Conservation (phyloP, 179 eudicot genomes). For the Corrigiola litoralis region DNA sequence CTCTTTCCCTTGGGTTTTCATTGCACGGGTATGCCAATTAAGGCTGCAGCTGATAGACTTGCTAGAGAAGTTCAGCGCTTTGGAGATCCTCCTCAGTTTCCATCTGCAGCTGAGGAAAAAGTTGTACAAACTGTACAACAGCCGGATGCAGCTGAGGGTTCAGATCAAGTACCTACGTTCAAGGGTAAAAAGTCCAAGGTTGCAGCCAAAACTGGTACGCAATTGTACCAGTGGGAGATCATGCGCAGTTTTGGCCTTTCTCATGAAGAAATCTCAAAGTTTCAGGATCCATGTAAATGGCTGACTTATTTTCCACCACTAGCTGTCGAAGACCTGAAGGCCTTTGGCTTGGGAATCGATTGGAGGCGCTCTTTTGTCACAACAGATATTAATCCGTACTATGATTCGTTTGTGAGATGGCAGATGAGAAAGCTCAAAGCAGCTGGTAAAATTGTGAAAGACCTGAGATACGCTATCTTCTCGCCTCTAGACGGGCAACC, state of each 20-base stretch:
- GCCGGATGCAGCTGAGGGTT: conserved; percentile 33
- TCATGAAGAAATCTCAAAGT: conserved; percentile 58
- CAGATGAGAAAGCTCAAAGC: conserved; percentile 72
- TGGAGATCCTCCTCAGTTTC: conserved; percentile 75
- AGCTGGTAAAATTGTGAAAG: conserved; percentile 78
- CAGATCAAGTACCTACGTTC: conserved; percentile 44
- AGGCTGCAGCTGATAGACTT: conserved; percentile 86
- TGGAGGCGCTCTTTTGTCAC: conserved; percentile 87
- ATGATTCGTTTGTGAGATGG: conserved; percentile 81
- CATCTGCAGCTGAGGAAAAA: conserved; percentile 40
- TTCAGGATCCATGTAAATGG: conserved; percentile 68
- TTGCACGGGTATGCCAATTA: conserved; percentile 89
- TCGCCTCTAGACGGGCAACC: conserved; percentile 93
- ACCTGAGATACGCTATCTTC: conserved; percentile 60
- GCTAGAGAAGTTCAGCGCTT: conserved; percentile 57
- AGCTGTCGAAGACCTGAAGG: conserved; percentile 75
- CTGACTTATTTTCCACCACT: conserved; percentile 63
- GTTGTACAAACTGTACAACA: conserved; percentile 23
- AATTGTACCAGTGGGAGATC: conserved; percentile 82
- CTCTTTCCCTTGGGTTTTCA: conserved; percentile 82
- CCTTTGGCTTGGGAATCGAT: conserved; percentile 77
- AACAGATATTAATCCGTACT: conserved; percentile 72
- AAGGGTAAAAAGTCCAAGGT: conserved; percentile 85
- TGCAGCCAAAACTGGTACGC: conserved; percentile 58
- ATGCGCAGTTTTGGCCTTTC: conserved; percentile 78